phyloP scores from a whole-genome alignment of 2,329 filamentous ascomycete genomes.

The Talaromyces rugulosus region DNA sequence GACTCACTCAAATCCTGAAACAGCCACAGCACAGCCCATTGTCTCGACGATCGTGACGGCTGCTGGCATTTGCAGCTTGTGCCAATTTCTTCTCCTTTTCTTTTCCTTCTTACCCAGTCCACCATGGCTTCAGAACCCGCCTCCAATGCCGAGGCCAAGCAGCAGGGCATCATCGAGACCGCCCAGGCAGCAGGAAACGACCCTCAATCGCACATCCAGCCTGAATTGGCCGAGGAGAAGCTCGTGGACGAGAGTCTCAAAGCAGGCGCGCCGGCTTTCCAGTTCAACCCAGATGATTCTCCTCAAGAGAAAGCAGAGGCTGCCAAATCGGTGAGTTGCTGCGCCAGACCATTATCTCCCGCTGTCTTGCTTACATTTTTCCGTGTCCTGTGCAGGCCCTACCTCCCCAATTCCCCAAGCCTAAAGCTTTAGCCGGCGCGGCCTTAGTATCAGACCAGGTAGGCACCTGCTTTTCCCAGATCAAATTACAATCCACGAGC shows the following conservation, averaged over 20 bases:
- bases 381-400: constrained; percentile 46
- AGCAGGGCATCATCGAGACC: constrained; percentile 74
- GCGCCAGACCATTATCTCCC: neutral
- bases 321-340: constrained; percentile 62
- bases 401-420: constrained; percentile 60
- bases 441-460: constrained; percentile 70
- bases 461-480: constrained; percentile 18
- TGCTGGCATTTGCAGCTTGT: neutral
- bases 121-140: constrained; percentile 16
- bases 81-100: neutral
- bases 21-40: constrained; percentile 65
- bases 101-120: neutral
- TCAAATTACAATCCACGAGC: neutral
- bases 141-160: constrained; percentile 64
- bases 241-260: constrained; percentile 74
- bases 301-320: constrained; percentile 80
- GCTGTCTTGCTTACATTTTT: neutral
- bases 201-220: constrained; percentile 62
- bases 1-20: constrained; percentile 51
- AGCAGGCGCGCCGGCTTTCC: constrained; percentile 73
- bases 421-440: constrained; percentile 36
- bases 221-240: constrained; percentile 67
- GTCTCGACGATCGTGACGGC: constrained; percentile 54
- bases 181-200: constrained; percentile 53
- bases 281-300: constrained; percentile 81